Evolutionary conservation across 306 rosid genomes (phyloP).

Genomic region (Cercis canadensis): DNA sequence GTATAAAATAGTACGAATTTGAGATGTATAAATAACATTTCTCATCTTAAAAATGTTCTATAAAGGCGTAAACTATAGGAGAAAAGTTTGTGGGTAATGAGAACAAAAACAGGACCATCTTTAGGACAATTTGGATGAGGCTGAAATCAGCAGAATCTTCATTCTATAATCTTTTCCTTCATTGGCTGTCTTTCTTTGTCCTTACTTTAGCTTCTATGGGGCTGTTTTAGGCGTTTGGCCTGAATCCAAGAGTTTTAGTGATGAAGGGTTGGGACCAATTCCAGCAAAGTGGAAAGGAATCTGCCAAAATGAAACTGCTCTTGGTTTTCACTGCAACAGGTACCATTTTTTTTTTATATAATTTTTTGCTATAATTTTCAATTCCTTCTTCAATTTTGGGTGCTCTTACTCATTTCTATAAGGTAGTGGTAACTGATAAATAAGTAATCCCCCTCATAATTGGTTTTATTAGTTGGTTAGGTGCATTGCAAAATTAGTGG

Average conservation of each 20-base stretch:
- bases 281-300: slow-evolving; percentile 88
- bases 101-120: slow-evolving; percentile 33
- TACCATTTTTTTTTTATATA: slow-evolving; percentile 26
- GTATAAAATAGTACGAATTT: too few species aligned
- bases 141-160: slow-evolving; percentile 30
- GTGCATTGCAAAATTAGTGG: too few species aligned
- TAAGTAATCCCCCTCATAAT: too few species aligned
- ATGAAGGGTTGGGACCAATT: slow-evolving; percentile 73
- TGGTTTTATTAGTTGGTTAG: too few species aligned
- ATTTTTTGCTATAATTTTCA: background rate
- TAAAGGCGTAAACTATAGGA: too few species aligned
- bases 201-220: slow-evolving; percentile 34
- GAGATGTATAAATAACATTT: too few species aligned
- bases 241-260: slow-evolving; percentile 79
- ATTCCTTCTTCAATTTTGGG: too few species aligned
- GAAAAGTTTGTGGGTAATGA: slow-evolving; percentile 5
- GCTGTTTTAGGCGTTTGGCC: slow-evolving; percentile 73
- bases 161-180: background rate
- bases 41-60: too few species aligned
- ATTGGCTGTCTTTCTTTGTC: slow-evolving; percentile 27
- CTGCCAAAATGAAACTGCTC: slow-evolving; percentile 59
- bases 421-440: too few species aligned
- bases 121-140: slow-evolving; percentile 6
- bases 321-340: slow-evolving; percentile 78
- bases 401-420: too few species aligned